phyloP scores from a whole-genome alignment of 1,139 yeast species.

The Pichia sp. region DNA sequence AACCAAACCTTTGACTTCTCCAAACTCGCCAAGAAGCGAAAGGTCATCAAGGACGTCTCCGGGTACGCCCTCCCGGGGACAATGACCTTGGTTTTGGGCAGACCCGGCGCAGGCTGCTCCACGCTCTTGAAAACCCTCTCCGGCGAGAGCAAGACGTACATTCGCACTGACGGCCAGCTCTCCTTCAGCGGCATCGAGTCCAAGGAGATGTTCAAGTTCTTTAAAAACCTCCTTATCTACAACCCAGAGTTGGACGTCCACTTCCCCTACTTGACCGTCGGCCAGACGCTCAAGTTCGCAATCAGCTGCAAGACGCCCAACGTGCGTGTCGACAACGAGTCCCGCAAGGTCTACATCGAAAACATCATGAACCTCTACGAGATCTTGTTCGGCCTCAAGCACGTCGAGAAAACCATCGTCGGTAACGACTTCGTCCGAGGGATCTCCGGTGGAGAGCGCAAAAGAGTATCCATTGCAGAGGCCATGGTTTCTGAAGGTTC shows the following conservation, averaged over 20 bases:
- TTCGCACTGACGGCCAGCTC: slow-evolving; percentile 30
- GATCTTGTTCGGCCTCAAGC: slow-evolving; percentile 49
- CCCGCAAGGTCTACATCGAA: slow-evolving; percentile 38
- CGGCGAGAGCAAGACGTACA: slow-evolving; percentile 32
- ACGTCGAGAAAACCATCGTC: slow-evolving; percentile 60
- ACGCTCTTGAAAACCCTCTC: slow-evolving; percentile 40
- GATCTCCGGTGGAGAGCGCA: slow-evolving; percentile 80
- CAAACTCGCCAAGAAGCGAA: slow-evolving; percentile 32
- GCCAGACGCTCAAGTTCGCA: slow-evolving; percentile 43
- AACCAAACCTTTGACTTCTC: slow-evolving; percentile 19
- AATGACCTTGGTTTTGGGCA: slow-evolving; percentile 50
- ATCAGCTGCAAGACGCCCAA: slow-evolving; percentile 42
- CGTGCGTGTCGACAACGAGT: slow-evolving; percentile 37
- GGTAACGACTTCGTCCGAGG: slow-evolving; percentile 73
- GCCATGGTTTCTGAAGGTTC: slow-evolving; percentile 57
- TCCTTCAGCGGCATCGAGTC: slow-evolving; percentile 53
- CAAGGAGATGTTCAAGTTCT: slow-evolving; percentile 53
- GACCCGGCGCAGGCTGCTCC: slow-evolving; percentile 56
- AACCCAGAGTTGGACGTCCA: slow-evolving; percentile 44
- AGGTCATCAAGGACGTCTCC: slow-evolving; percentile 38
- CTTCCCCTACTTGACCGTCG: slow-evolving; percentile 43
- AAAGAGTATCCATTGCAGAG: slow-evolving; percentile 75
- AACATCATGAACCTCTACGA: slow-evolving; percentile 46
- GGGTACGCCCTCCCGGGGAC: slow-evolving; percentile 49
- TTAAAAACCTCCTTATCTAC: slow-evolving; percentile 40